Evolutionary conservation across 208 protist genomes (phyloP).

Genomic region (Wallacemonas rigidus): DNA sequence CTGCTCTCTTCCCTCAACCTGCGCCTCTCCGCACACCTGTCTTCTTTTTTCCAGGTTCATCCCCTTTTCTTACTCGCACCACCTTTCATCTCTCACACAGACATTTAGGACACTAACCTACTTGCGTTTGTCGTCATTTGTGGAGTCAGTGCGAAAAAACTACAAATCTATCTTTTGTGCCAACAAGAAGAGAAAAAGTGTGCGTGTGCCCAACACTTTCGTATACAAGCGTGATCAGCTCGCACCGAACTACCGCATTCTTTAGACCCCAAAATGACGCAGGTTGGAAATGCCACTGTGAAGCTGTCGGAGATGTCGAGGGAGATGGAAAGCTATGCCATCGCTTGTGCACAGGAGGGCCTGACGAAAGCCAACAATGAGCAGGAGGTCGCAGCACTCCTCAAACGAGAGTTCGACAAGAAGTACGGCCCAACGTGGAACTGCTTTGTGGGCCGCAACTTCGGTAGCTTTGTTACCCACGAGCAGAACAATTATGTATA

Average conservation of each 20-base stretch:
- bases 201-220: too few species aligned
- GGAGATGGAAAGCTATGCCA: constrained; percentile 97
- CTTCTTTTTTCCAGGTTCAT: not conserved
- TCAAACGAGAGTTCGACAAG: constrained; percentile 99
- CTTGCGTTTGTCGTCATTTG: too few species aligned
- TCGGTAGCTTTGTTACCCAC: constrained; percentile 99
- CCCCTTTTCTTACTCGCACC: not conserved
- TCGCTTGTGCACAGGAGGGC: constrained; percentile 97
- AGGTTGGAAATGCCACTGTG: constrained; percentile 76
- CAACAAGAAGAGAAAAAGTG: too few species aligned
- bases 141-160: too few species aligned
- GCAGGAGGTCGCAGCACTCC: constrained; percentile 99
- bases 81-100: not conserved
- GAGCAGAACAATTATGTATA: constrained; percentile 99
- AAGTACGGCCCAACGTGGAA: constrained; percentile 99
- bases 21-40: not conserved
- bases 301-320: constrained; percentile 96
- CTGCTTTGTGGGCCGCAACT: constrained; percentile 99
- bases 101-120: not conserved
- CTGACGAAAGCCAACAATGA: constrained; percentile 98
- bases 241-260: too few species aligned
- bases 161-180: too few species aligned
- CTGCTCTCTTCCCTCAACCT: not conserved
- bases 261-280: constrained; percentile 53
- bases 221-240: too few species aligned